Conservation (phyloP, 352 stramenopile genomes). For the Pythium monospermum region DNA sequence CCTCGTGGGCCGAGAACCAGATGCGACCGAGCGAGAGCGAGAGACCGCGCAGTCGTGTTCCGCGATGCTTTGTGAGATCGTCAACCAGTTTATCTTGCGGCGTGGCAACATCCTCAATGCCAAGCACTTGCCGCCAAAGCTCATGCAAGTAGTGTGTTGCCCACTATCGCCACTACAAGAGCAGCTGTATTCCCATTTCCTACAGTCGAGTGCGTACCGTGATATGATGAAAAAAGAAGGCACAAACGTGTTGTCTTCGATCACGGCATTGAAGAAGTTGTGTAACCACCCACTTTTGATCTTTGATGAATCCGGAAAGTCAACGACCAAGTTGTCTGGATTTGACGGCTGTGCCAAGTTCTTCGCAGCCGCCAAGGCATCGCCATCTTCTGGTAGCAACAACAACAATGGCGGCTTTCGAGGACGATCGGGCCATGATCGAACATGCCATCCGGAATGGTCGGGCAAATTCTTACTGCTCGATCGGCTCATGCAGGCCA, state of each 20-base stretch:
- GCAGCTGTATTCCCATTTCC: conserved; percentile 95
- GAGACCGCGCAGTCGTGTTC: conserved; percentile 84
- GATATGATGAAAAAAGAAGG: conserved; percentile 96
- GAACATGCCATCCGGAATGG: conserved; percentile 83
- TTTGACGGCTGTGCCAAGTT: conserved; percentile 74
- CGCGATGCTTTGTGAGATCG: conserved; percentile 93
- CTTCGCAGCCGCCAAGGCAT: conserved; percentile 37
- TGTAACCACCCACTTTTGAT: conserved; percentile 97
- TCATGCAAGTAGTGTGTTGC: conserved; percentile 99
- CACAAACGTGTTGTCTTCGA: conserved; percentile 79
- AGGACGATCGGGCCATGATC: conserved; percentile 33
- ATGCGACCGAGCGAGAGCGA: conserved; percentile 82
- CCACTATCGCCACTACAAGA: conserved; percentile 94
- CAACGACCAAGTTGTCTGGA: conserved; percentile 71
- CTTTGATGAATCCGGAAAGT: conserved; percentile 81
- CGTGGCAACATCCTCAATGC: conserved; percentile 98
- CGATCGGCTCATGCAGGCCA: conserved; percentile 94
- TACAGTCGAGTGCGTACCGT: conserved; percentile 92
- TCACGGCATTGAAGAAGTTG: conserved; percentile 94
- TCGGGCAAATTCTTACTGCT: conserved; percentile 93
- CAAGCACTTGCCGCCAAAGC: conserved; percentile 96
- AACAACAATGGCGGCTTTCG: conserved; percentile 5
- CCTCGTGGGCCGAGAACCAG: conserved; percentile 84
- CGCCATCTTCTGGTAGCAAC: neutral
- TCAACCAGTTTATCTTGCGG: conserved; percentile 98